phyloP scores from a whole-genome alignment of 768 basidiomycete species.

The Boletus insuetus region DNA sequence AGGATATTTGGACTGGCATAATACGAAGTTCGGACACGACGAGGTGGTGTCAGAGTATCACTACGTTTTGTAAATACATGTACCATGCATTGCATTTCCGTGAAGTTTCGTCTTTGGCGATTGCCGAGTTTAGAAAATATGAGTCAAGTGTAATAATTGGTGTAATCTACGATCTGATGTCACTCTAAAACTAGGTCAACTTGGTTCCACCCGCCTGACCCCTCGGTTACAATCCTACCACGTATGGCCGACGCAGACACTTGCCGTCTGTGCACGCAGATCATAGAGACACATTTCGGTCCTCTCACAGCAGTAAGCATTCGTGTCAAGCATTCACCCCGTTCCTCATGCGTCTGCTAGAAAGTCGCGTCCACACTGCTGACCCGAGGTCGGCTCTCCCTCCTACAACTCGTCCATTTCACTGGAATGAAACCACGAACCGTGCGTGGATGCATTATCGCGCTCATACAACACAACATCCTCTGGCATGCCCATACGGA shows the following conservation, averaged over 20 bases:
- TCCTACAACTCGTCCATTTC: conserved; percentile 65
- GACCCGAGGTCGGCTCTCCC: conserved; percentile 78
- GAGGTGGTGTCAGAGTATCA: background rate
- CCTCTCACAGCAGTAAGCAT: conserved; percentile 58
- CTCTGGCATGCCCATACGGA: conserved; percentile 79
- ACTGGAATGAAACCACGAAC: conserved; percentile 65
- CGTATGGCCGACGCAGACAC: conserved; percentile 66
- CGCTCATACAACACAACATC: conserved; percentile 88
- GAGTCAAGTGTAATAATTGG: background rate
- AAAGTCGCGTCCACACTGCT: conserved; percentile 71
- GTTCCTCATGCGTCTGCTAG: conserved; percentile 37
- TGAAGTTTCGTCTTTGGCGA: background rate
- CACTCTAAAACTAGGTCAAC: no score
- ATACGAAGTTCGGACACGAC: background rate
- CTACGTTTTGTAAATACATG: conserved; percentile 7
- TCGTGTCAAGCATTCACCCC: background rate
- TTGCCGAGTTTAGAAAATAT: background rate
- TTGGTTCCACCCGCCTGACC: background rate
- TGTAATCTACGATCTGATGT: conserved; percentile 8
- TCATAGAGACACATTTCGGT: conserved; percentile 66
- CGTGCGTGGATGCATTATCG: conserved; percentile 67
- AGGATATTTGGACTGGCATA: conserved; percentile 1
- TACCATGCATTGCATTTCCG: background rate
- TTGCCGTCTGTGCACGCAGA: conserved; percentile 56
- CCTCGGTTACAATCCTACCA: background rate